Percentiles rank a stretch among this genome's conserved stretches.
Conservation (phyloP, 202 grass and related monocot genomes). For the Elaeis oleifera region DNA sequence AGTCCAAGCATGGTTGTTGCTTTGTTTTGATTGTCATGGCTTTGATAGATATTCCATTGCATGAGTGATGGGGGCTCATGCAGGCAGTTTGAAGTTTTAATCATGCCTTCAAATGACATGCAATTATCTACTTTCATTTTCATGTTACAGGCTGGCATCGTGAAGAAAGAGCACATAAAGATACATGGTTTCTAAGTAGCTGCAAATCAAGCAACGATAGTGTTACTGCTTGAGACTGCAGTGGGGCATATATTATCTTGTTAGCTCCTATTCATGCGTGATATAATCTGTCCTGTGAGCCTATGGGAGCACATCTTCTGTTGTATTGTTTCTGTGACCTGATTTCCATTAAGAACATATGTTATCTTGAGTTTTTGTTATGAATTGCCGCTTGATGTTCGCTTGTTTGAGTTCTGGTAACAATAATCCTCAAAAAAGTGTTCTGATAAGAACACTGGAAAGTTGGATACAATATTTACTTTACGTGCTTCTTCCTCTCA, state of each 20-base stretch:
- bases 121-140: neutral
- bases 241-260: neutral
- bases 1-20: no score
- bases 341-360: conserved; percentile 45
- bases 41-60: no score
- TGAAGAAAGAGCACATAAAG: conserved; percentile 12
- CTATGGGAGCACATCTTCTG: conserved; percentile 28
- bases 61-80: no score
- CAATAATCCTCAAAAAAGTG: no score
- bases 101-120: no score
- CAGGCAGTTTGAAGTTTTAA: no score
- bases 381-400: neutral
- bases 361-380: conserved; percentile 14
- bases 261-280: no score
- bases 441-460: no score
- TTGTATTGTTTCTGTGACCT: conserved; percentile 40
- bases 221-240: neutral
- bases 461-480: no score
- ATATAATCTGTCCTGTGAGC: no score
- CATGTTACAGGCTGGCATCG: neutral
- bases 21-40: neutral
- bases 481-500: no score
- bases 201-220: neutral
- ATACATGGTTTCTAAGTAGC: conserved; percentile 7
- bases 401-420: no score